A percentile compares a stretch with the other conserved stretches of the same genome.
These are phyloP conservation scores for Wakefieldia striispora DNA, from an alignment of 768 basidiomycete species.

Conservation along the genomic window DNA sequence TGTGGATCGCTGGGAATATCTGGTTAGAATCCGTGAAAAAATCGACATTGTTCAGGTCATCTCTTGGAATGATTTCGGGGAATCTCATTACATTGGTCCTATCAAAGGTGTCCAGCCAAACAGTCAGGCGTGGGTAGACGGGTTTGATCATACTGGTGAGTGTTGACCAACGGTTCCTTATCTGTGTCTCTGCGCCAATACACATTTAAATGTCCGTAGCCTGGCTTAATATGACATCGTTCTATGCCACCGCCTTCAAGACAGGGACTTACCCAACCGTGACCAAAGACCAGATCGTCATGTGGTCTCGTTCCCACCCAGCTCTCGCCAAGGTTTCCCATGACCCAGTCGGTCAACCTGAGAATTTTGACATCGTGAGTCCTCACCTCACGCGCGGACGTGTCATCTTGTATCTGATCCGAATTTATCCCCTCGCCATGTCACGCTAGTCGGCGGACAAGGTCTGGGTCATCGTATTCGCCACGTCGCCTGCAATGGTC, in stretches of 20 bases:
- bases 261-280: conserved; percentile 59
- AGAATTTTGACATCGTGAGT: conserved; percentile 55
- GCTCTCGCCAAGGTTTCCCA: conserved; percentile 52
- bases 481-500: conserved; percentile 54
- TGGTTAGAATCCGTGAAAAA: conserved; percentile 50
- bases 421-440: conserved; percentile 49
- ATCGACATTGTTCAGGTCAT: conserved; percentile 60
- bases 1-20: conserved; percentile 62
- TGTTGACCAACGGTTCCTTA: too few species aligned
- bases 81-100: conserved; percentile 79
- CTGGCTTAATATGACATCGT: conserved; percentile 63
- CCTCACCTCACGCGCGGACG: conserved; percentile 22
- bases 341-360: conserved; percentile 54
- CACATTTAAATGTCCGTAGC: conserved; percentile 40
- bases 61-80: conserved; percentile 76
- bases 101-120: conserved; percentile 66
- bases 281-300: conserved; percentile 56
- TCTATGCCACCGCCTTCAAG: conserved; percentile 73
- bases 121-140: conserved; percentile 70
- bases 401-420: not conserved
- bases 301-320: conserved; percentile 72
- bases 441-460: conserved; percentile 51
- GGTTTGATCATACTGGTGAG: conserved; percentile 51
- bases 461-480: conserved; percentile 66
- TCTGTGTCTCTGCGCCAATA: too few species aligned